Evolutionary conservation across 768 basidiomycete species (phyloP).

Genomic region (Neoboletus magnificus): DNA sequence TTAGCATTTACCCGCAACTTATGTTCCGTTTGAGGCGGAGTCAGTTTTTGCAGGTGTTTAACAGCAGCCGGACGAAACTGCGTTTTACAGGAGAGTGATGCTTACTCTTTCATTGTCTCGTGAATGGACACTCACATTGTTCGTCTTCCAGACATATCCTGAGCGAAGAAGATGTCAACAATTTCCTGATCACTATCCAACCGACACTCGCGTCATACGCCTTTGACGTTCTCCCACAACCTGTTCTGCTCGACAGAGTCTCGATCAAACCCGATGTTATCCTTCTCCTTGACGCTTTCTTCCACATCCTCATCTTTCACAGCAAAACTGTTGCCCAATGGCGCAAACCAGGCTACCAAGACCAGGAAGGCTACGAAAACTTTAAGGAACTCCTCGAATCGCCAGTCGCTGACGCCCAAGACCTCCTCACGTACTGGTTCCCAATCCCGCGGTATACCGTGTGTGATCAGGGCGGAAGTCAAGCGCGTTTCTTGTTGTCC

Average conservation of each 20-base stretch:
- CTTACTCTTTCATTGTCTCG: neutral
- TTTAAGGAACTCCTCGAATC: constrained; percentile 89
- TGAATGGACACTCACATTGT: neutral
- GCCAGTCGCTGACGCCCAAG: constrained; percentile 91
- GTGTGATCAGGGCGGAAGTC: constrained; percentile 95
- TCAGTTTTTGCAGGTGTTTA: constrained; percentile 99
- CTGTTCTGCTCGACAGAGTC: constrained; percentile 95
- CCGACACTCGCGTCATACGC: constrained; percentile 99
- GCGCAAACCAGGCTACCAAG: constrained; percentile 97
- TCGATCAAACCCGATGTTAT: constrained; percentile 98
- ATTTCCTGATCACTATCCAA: constrained; percentile 99
- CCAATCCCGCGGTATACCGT: constrained; percentile 98
- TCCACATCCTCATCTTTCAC: constrained; percentile 99
- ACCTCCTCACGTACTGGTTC: constrained; percentile 91
- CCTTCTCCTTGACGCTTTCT: constrained; percentile 96
- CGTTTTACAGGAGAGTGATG: constrained; percentile 80
- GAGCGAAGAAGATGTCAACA: constrained; percentile 98
- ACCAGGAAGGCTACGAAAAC: constrained; percentile 98
- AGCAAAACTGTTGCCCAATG: constrained; percentile 96
- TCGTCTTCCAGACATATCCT: constrained; percentile 69
- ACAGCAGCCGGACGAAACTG: constrained; percentile 99
- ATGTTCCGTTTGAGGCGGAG: constrained; percentile 98
- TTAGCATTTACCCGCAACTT: constrained; percentile 99
- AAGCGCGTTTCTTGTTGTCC: constrained; percentile 95
- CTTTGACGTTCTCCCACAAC: constrained; percentile 87